Conservation (phyloP, 495 filamentous ascomycete genomes). For the Corynascus novoguineensis region DNA sequence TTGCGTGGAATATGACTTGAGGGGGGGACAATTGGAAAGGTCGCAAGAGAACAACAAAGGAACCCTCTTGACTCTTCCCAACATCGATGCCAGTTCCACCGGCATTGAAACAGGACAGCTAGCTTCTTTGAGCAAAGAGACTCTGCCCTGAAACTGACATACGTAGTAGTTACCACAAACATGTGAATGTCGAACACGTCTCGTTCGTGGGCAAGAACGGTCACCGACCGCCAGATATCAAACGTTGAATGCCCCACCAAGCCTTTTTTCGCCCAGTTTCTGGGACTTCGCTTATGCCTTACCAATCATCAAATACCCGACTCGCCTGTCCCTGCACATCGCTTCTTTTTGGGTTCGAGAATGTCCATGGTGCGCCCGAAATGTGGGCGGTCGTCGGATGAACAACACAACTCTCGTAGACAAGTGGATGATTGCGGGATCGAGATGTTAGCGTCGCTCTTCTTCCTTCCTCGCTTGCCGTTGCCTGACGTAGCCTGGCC, state of each 20-base stretch:
- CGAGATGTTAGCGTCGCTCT: background rate
- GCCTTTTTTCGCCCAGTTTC: background rate
- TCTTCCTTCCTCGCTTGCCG: slow-evolving; percentile 2
- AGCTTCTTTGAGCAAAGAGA: too few relatives aligned
- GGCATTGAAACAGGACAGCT: too few relatives aligned
- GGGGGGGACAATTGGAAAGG: too few relatives aligned
- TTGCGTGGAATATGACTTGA: background rate
- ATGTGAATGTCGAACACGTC: too few relatives aligned
- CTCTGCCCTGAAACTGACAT: too few relatives aligned
- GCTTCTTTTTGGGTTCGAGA: slow-evolving; percentile 10
- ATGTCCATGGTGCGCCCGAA: background rate
- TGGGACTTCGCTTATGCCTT: slow-evolving; percentile 39
- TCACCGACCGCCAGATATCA: background rate
- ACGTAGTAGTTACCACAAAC: too few relatives aligned
- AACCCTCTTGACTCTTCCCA: too few relatives aligned
- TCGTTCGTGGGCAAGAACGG: background rate
- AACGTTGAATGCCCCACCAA: slow-evolving; percentile 1
- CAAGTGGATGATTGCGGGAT: too few relatives aligned
- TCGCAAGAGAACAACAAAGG: too few relatives aligned
- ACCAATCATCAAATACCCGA: slow-evolving; percentile 43
- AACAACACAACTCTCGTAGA: too few relatives aligned
- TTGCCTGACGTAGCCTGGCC: slow-evolving; percentile 12
- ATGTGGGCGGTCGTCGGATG: too few relatives aligned
- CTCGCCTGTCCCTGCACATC: slow-evolving; percentile 40
- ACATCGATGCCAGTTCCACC: too few relatives aligned